Evolutionary conservation across 768 basidiomycete species (phyloP).

Genomic region (Collybia mongolica): DNA sequence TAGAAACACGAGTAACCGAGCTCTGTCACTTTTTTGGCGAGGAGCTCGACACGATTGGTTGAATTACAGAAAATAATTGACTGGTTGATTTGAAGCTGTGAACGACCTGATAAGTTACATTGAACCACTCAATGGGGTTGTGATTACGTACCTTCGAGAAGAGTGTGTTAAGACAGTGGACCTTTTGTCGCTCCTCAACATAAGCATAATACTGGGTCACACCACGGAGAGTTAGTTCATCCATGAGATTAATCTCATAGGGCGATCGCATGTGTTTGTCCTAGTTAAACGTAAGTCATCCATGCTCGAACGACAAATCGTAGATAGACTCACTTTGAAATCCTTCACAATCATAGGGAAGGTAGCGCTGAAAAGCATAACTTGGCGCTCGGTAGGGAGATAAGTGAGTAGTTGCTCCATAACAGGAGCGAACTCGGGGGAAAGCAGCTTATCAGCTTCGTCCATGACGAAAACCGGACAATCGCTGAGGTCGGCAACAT

Average conservation of each 20-base stretch:
- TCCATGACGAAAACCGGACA: constrained; percentile 99
- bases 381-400: constrained; percentile 84
- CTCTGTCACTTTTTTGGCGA: constrained; percentile 99
- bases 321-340: constrained; percentile 71
- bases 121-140: neutral
- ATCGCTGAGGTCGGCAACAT: constrained; percentile 89
- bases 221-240: constrained; percentile 96
- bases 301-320: neutral
- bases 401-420: constrained; percentile 94
- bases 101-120: constrained; percentile 1
- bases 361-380: constrained; percentile 99
- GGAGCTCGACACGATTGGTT: constrained; percentile 97
- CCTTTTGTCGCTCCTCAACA: constrained; percentile 98
- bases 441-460: constrained; percentile 97
- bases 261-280: constrained; percentile 96
- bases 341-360: constrained; percentile 99
- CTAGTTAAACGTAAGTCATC: constrained; percentile 35
- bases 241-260: constrained; percentile 99
- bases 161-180: constrained; percentile 98
- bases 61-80: constrained; percentile 99
- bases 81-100: constrained; percentile 98
- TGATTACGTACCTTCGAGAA: constrained; percentile 82
- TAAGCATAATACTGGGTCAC: constrained; percentile 99
- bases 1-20: constrained; percentile 99
- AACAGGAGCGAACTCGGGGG: constrained; percentile 96